Evolutionary conservation across 2,329 filamentous ascomycete genomes (phyloP), one percentile per base, ranked within the genome.

Genomic region (Sordariomycetes sp.): DNA sequence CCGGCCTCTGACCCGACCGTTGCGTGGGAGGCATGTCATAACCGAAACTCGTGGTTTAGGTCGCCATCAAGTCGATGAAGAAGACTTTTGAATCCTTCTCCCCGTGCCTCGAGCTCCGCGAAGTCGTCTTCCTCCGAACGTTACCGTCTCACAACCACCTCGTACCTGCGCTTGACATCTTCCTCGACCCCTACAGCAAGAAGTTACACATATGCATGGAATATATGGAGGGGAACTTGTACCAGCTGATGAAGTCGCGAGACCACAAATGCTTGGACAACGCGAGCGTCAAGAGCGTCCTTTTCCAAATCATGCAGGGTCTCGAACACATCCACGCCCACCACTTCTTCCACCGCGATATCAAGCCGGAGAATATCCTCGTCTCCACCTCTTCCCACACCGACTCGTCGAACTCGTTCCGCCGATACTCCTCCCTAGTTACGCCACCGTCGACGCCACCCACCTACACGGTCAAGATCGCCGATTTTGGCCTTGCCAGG

Each of bases 1-100:
- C 20, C 46, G n/a, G 20, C 20, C 22, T 8, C 46, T 22, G 46
- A n/a, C 10, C 2, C 46, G n/a, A 20, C n/a, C 14, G 35, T 14
- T 37, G 35, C 35, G 24, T 25, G 52, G 24, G 34, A n/a, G 16
- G 20, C 20, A 16, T 43, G 22, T 57, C 46, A n/a, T 53, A 18
- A 58, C 37, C 37, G 34, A 54, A n/a, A 28, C 35, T 52, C 46
- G 25, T 51, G 61, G 58, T 32, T 32, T 53, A 97, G 94, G 89
- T 99, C 67, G 94, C 94, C 51, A 97, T 99, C 76, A 99, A 99
- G 76, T 97, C 94, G 6, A 99, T 99, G 94, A 99, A 99, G 81
- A 99, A 99, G 82, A 92, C 88, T 0, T 99, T 97, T 67, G 92
- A 97, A 66, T 96, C 90, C 1, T 91, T 97, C 69, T 77, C 83